These are phyloP conservation scores for Neonectria hederae DNA, from an alignment of 2,329 filamentous ascomycete species.

Conservation along the genomic window DNA sequence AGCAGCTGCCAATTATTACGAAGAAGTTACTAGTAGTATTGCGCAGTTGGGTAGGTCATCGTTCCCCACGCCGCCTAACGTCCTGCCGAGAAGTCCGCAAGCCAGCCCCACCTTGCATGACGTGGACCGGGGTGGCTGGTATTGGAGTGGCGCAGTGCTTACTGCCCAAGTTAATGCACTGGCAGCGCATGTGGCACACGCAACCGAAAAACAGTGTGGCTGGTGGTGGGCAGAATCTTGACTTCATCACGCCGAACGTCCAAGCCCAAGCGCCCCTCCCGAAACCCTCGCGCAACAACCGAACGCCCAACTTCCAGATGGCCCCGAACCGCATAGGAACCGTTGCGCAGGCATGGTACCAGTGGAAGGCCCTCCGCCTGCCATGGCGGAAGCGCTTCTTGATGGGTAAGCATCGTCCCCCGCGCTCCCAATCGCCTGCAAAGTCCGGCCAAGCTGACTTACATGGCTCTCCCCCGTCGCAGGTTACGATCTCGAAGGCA, in stretches of 20 bases:
- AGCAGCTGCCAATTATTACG: background rate
- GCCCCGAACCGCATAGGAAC: slow-evolving; percentile 50
- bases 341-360: slow-evolving; percentile 60
- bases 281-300: slow-evolving; percentile 17
- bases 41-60: slow-evolving; percentile 22
- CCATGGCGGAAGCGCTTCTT: slow-evolving; percentile 73
- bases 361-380: slow-evolving; percentile 69
- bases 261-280: slow-evolving; percentile 26
- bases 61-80: slow-evolving; percentile 24
- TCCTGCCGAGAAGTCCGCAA: slow-evolving; percentile 20
- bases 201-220: slow-evolving; percentile 20
- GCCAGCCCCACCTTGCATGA: slow-evolving; percentile 31
- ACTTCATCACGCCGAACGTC: slow-evolving; percentile 26
- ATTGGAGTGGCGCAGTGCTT: slow-evolving; percentile 30
- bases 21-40: slow-evolving; percentile 2
- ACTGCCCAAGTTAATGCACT: too few species aligned
- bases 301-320: slow-evolving; percentile 41
- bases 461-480: slow-evolving; percentile 23
- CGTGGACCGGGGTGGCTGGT: slow-evolving; percentile 43
- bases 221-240: slow-evolving; percentile 26
- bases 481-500: slow-evolving; percentile 72
- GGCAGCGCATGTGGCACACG: slow-evolving; percentile 16
- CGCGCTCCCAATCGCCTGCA: slow-evolving; percentile 7
- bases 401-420: slow-evolving; percentile 58
- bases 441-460: slow-evolving; percentile 24